phyloP scores from a whole-genome alignment of 345 rosid species.

The Citrus hindsii region DNA sequence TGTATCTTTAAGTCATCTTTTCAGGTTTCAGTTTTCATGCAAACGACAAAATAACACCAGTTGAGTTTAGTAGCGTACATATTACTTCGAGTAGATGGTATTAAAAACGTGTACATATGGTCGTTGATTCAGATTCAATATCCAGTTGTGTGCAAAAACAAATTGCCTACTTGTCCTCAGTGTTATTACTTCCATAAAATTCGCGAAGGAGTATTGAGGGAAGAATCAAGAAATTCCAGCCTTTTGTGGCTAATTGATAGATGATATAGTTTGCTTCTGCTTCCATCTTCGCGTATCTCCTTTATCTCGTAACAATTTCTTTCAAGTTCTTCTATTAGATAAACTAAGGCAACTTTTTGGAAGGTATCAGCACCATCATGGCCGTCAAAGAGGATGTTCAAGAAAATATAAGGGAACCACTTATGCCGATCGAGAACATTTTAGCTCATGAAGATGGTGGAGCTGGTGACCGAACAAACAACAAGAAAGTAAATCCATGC shows the following conservation, averaged over 20 bases:
- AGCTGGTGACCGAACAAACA: constrained; percentile 6
- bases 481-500: constrained; percentile 37
- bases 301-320: not conserved
- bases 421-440: constrained; percentile 22
- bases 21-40: not conserved
- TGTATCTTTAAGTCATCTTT: not conserved
- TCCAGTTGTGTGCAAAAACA: not conserved
- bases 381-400: constrained; percentile 28
- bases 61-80: not conserved
- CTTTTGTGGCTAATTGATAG: not conserved
- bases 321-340: constrained; percentile 19
- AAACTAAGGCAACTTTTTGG: not conserved
- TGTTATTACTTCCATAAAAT: not conserved
- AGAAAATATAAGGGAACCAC: constrained; percentile 34
- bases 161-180: not conserved
- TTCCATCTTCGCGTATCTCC: not conserved
- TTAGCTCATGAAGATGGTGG: constrained; percentile 23
- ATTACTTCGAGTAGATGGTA: not conserved
- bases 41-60: not conserved
- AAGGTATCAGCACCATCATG: constrained; percentile 26
- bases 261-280: not conserved
- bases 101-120: not conserved
- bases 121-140: not conserved
- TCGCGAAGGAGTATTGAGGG: not conserved
- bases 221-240: not conserved